phyloP scores from a whole-genome alignment of 257 asterid genomes.

The Lycium ferocissimum region DNA sequence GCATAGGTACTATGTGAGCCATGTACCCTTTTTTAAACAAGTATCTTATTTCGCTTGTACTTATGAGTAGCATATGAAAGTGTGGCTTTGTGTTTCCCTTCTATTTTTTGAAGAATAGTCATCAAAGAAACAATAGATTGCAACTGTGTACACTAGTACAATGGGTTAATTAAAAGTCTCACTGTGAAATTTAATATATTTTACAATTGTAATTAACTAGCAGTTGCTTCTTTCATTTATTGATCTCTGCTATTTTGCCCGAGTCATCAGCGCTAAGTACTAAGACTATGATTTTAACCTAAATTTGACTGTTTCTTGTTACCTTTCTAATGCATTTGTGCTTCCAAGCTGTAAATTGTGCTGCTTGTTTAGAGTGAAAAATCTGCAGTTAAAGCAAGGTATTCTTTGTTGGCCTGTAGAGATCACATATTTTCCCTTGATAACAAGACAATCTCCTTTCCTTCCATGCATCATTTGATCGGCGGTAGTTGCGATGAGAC shows the following conservation, averaged over 20 bases:
- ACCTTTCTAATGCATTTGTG: neutral
- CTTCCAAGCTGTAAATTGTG: neutral
- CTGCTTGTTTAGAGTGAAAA: neutral
- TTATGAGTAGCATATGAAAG: neutral
- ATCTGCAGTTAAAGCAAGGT: neutral
- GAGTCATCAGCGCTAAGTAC: neutral
- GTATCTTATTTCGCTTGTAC: neutral
- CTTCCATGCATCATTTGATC: neutral
- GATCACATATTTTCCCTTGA: neutral
- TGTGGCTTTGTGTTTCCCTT: conserved; percentile 5
- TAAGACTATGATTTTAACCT: neutral
- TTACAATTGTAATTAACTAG: neutral
- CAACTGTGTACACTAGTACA: conserved; percentile 6
- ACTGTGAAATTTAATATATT: neutral
- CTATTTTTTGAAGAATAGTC: conserved; percentile 8
- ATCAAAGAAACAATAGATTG: neutral
- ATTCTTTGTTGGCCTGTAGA: neutral
- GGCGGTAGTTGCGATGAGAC: neutral
- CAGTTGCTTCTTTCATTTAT: neutral
- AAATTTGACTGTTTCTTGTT: neutral
- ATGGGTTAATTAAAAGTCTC: neutral
- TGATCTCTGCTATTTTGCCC: neutral
- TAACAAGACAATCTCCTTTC: neutral
- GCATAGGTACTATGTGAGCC: neutral
- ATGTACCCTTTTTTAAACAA: neutral